Base-by-base conservation (phyloP, 2,329 filamentous ascomycete genomes). In the Exophiala sp. region DNA sequence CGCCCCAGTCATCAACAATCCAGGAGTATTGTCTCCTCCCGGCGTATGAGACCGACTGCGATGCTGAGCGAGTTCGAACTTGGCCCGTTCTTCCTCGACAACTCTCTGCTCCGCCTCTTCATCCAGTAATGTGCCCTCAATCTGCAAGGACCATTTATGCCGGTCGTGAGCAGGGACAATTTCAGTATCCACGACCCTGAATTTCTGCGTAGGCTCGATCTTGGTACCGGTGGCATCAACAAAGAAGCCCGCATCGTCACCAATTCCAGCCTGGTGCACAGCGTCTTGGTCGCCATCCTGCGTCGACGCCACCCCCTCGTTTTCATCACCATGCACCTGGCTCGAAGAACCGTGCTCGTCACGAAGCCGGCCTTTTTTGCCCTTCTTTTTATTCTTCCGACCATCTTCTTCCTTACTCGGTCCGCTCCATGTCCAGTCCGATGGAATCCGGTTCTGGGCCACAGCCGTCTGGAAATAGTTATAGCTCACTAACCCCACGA, bases 401-500 rank as follows among this genome's bases (percentile, higher is more conserved):
- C 55, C 30, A 41, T 51, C 63, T n/a, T 45, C 70, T 64, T 50
- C 52, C 37, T 43, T 53, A n/a, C 68, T 70, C 7, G 81, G 75
- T 9, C 82, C 79, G 13, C 88, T 76, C 85, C 88, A 97, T 54
- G 73, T 81, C 93, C 91, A 98, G 19, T 79, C 77, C 11, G 72
- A 68, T 0, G 93, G 93, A 13, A 98, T 73, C 29, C 87, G 77
- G 53, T 79, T 80, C 18, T 83, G 77, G 61, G 91, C 85, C 52
- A 98, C 86, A 37, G 85, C 88, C 1, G 91, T 87, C 60, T 93
- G 95, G 75, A 97, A 97, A 58, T 88, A 81, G 66, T 91, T 91
- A 70, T 88, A 90, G 66, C 88, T 93, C 9, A 94, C 81, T 2
- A 96, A 79, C 16, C 91, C 90, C 5, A 98, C 77, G 64, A 96